Conservation (phyloP, 106 monocot genomes). For the Amphibolis antarctica region DNA sequence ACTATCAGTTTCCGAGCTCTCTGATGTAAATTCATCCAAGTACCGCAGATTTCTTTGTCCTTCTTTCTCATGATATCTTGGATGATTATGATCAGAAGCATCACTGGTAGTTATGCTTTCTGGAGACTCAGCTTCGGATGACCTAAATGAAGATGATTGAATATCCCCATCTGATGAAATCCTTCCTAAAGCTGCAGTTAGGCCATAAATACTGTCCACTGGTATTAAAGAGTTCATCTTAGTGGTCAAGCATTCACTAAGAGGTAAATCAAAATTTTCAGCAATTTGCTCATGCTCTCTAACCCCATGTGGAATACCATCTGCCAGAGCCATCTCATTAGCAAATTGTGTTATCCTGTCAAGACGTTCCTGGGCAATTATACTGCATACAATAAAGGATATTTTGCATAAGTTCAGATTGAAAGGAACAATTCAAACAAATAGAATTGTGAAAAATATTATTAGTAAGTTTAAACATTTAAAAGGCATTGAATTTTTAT, state of each 20-base stretch:
- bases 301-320: slow-evolving; percentile 29
- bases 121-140: slow-evolving; percentile 51
- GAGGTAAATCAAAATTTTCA: slow-evolving; percentile 32
- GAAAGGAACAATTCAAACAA: background rate
- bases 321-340: slow-evolving; percentile 54
- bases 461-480: background rate
- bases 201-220: slow-evolving; percentile 40
- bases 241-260: slow-evolving; percentile 16
- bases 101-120: slow-evolving; percentile 69
- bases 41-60: slow-evolving; percentile 32
- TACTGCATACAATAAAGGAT: slow-evolving; percentile 35
- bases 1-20: slow-evolving; percentile 86
- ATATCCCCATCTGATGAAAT: slow-evolving; percentile 32
- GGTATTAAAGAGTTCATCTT: slow-evolving; percentile 69
- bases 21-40: too few relatives aligned
- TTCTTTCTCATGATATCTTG: slow-evolving; percentile 64
- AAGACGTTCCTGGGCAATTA: slow-evolving; percentile 86
- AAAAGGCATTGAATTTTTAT: too few relatives aligned
- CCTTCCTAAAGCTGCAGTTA: slow-evolving; percentile 27
- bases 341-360: slow-evolving; percentile 85
- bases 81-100: slow-evolving; percentile 53
- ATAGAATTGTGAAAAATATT: background rate
- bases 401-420: background rate
- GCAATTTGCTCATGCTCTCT: slow-evolving; percentile 31
- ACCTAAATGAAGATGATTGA: slow-evolving; percentile 31